phyloP scores from a whole-genome alignment of 2,329 filamentous ascomycete species.

The Colletotrichum tabaci region DNA sequence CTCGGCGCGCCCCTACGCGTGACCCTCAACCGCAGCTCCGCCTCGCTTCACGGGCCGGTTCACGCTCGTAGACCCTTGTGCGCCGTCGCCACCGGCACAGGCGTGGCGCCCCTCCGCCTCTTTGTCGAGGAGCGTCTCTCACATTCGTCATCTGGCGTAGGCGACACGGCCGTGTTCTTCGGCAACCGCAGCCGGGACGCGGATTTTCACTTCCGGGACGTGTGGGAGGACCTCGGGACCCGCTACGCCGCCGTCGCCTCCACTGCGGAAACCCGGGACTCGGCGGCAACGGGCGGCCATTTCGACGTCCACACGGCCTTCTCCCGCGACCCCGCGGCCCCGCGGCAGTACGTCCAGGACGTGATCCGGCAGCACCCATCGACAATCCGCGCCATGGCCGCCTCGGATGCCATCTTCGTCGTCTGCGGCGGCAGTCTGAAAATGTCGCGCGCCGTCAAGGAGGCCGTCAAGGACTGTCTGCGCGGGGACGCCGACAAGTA shows the following conservation, averaged over 20 bases:
- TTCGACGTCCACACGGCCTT: conserved; percentile 60
- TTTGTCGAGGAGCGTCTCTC: conserved; percentile 81
- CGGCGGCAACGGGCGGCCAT: conserved; percentile 23
- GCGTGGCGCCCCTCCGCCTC: conserved; percentile 86
- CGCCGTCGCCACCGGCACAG: conserved; percentile 88
- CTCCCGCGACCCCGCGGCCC: conserved; percentile 59
- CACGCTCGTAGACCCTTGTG: conserved; percentile 72
- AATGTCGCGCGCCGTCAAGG: conserved; percentile 71
- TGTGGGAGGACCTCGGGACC: conserved; percentile 70
- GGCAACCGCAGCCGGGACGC: conserved; percentile 82
- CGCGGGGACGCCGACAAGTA: conserved; percentile 53
- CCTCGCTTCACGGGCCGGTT: conserved; percentile 57
- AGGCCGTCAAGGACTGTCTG: conserved; percentile 65
- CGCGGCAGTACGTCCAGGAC: conserved; percentile 72
- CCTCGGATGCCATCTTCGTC: conserved; percentile 61
- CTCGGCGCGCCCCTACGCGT: conserved; percentile 73
- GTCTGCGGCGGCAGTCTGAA: conserved; percentile 71
- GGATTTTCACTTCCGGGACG: conserved; percentile 86
- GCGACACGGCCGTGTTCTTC: conserved; percentile 77
- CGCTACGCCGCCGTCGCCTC: conserved; percentile 24
- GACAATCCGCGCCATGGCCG: conserved; percentile 55
- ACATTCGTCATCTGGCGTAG: conserved; percentile 42
- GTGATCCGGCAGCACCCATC: conserved; percentile 61
- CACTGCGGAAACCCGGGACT: conserved; percentile 36
- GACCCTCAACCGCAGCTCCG: conserved; percentile 65